Conservation (phyloP, 768 basidiomycete genomes). For the Clavaria fumosa region DNA sequence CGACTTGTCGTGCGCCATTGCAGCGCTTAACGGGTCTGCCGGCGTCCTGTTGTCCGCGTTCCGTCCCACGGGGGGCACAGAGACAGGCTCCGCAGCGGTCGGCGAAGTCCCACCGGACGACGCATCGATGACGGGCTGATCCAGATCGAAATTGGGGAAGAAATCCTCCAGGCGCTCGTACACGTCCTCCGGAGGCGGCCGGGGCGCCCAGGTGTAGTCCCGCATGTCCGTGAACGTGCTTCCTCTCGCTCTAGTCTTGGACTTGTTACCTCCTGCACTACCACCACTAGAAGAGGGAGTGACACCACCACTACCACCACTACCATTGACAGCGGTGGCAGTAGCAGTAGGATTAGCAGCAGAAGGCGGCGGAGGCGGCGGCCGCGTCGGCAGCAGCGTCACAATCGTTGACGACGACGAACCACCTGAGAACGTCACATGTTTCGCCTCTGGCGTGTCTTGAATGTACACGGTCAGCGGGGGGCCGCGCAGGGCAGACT, state of each 20-base stretch:
- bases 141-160: constrained; percentile 93
- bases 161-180: constrained; percentile 87
- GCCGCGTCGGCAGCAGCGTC: constrained; percentile 7
- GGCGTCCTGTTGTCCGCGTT: too few relatives aligned
- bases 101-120: constrained; percentile 69
- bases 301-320: too few relatives aligned
- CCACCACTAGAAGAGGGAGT: too few relatives aligned
- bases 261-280: constrained; percentile 8
- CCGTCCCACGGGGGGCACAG: constrained; percentile 19
- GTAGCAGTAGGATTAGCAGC: constrained; percentile 13
- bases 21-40: too few relatives aligned
- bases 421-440: constrained; percentile 1
- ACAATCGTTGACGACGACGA: constrained; percentile 2
- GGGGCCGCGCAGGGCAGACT: constrained; percentile 23
- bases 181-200: constrained; percentile 84
- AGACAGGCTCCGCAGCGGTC: constrained; percentile 38
- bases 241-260: constrained; percentile 20
- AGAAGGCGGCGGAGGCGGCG: constrained; percentile 12
- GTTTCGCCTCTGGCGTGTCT: constrained; percentile 10
- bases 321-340: constrained; percentile 14
- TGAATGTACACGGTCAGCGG: constrained; percentile 32
- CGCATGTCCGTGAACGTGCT: constrained; percentile 49
- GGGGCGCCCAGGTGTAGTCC: constrained; percentile 73
- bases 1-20: constrained; percentile 25
- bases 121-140: constrained; percentile 88